phyloP scores from a whole-genome alignment of 495 filamentous ascomycete species.

The Lepraria neglecta region DNA sequence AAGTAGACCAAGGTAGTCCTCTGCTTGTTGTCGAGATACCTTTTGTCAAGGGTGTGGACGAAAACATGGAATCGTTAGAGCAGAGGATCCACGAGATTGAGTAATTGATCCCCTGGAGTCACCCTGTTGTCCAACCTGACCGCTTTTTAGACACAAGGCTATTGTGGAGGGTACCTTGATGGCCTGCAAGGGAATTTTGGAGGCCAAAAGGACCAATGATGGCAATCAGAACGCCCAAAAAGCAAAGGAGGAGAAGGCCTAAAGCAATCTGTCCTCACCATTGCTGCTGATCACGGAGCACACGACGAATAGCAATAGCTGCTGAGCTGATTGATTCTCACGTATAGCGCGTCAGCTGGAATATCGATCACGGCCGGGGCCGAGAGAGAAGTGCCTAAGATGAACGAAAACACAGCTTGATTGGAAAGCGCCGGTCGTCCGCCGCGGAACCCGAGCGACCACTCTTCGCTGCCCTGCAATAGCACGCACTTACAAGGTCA shows the following conservation, averaged over 20 bases:
- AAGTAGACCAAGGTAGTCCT: constrained; percentile 75
- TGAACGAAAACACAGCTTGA: too few relatives aligned
- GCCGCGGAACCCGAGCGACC: too few relatives aligned
- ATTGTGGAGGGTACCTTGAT: constrained; percentile 4
- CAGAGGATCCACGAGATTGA: constrained; percentile 64
- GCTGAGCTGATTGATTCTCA: too few relatives aligned
- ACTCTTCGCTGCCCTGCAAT: too few relatives aligned
- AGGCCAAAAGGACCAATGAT: neutral
- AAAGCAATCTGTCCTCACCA: too few relatives aligned
- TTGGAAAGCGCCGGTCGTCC: too few relatives aligned
- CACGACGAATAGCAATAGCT: too few relatives aligned
- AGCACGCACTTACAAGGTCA: too few relatives aligned
- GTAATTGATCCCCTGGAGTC: constrained; percentile 35
- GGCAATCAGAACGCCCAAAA: neutral
- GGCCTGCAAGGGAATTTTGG: neutral
- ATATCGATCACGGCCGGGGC: too few relatives aligned
- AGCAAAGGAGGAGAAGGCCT: neutral
- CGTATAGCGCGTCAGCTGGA: too few relatives aligned
- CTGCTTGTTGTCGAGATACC: constrained; percentile 67
- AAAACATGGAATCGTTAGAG: constrained; percentile 60
- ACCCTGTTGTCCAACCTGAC: neutral
- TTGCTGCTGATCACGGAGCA: too few relatives aligned
- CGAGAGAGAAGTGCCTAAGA: too few relatives aligned
- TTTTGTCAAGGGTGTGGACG: constrained; percentile 48
- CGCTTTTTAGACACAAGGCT: neutral